Evolutionary conservation across 345 rosid species (phyloP).

Genomic region (Murraya koenigii): DNA sequence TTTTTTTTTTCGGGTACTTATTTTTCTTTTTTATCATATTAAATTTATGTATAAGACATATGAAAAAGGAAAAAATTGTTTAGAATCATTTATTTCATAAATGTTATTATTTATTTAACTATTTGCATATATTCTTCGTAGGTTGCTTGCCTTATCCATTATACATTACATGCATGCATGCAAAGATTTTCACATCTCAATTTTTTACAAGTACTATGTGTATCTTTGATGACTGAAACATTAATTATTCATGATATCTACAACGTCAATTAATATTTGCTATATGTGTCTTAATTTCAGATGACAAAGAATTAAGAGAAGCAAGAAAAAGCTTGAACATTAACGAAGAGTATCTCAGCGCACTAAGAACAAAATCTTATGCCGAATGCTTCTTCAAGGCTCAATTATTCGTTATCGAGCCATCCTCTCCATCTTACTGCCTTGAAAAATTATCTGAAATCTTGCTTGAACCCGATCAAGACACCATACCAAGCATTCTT

Average conservation of each 20-base stretch:
- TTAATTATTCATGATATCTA: not conserved
- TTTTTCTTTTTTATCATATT: too few species aligned
- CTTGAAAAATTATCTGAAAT: constrained; percentile 21
- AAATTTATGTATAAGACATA: too few species aligned
- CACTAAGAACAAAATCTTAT: constrained; percentile 44
- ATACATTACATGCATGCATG: not conserved
- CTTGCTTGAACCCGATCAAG: constrained; percentile 44
- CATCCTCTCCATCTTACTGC: constrained; percentile 22
- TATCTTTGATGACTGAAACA: too few species aligned
- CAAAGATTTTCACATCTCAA: not conserved
- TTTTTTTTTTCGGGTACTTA: too few species aligned
- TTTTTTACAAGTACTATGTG: too few species aligned
- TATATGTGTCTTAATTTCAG: constrained; percentile 14
- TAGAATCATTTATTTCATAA: too few species aligned
- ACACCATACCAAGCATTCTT: constrained; percentile 30
- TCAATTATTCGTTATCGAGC: constrained; percentile 23
- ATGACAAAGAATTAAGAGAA: constrained; percentile 17
- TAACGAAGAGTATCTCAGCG: constrained; percentile 38
- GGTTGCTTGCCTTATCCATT: not conserved
- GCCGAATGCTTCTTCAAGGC: constrained; percentile 40
- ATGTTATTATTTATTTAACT: too few species aligned
- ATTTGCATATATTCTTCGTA: too few species aligned
- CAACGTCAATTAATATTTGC: not conserved
- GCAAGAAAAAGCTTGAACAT: constrained; percentile 33
- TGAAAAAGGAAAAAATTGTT: too few species aligned